A percentile compares a stretch with the other conserved stretches of the same genome.
phyloP scores from a whole-genome alignment of 192 early-diverging fungal species.

The Ambispora gerdemannii region DNA sequence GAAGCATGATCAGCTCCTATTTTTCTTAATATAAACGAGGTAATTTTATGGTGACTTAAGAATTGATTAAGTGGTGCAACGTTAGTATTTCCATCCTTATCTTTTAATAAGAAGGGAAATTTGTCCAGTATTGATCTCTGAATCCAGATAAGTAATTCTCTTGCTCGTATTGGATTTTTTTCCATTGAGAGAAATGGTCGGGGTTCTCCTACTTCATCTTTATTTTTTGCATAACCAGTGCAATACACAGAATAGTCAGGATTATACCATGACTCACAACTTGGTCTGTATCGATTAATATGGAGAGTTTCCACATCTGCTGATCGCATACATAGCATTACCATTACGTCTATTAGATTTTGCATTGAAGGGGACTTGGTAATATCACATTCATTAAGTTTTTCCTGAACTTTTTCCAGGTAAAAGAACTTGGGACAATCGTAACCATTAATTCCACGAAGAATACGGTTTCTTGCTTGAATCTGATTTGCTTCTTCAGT shows the following conservation, averaged over 20 bases:
- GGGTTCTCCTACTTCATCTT: conserved; percentile 14
- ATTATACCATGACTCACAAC: conserved; percentile 11
- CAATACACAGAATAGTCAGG: conserved; percentile 10
- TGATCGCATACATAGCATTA: conserved; percentile 12
- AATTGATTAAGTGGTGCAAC: conserved; percentile 20
- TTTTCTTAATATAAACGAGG: conserved; percentile 21
- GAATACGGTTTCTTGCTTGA: conserved; percentile 3
- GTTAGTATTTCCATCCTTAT: conserved; percentile 16
- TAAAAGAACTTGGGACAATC: conserved; percentile 9
- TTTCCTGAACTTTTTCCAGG: conserved; percentile 10
- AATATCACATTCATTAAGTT: conserved; percentile 18
- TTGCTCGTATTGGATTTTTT: conserved; percentile 18
- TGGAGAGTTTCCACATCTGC: conserved; percentile 4
- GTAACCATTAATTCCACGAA: conserved; percentile 7
- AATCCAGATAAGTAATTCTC: conserved; percentile 11
- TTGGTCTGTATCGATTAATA: conserved; percentile 20
- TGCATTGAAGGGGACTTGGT: conserved; percentile 17
- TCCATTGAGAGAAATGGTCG: conserved; percentile 7
- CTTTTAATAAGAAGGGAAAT: conserved; percentile 13
- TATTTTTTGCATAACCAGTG: conserved; percentile 10
- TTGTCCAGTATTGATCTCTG: not conserved
- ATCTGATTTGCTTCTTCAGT: conserved; percentile 23
- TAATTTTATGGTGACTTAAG: conserved; percentile 20
- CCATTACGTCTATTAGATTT: conserved; percentile 16
- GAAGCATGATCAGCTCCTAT: not conserved